Conservation (phyloP, 805 yeast species). For the Naumovozyma baii region DNA sequence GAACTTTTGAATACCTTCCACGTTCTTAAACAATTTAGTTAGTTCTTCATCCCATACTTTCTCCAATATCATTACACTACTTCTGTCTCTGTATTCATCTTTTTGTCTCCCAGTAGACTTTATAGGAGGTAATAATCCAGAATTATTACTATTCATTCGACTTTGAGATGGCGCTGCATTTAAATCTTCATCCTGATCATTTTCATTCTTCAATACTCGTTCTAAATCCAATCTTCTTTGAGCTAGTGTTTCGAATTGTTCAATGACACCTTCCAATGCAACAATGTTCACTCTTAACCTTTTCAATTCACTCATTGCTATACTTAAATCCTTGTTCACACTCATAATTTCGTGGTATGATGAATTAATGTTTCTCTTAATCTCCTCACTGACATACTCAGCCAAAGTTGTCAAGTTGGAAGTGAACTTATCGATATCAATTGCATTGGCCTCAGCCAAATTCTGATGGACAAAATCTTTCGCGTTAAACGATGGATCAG, state of each 20-base stretch:
- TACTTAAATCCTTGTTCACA: slow-evolving; percentile 49
- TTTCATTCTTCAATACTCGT: slow-evolving; percentile 12
- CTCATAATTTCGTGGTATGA: slow-evolving; percentile 54
- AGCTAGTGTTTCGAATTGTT: slow-evolving; percentile 53
- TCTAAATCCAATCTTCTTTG: slow-evolving; percentile 45
- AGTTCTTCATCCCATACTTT: slow-evolving; percentile 74
- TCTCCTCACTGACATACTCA: slow-evolving; percentile 43
- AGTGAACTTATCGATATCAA: slow-evolving; percentile 62
- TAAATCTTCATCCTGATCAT: background rate
- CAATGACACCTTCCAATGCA: slow-evolving; percentile 50
- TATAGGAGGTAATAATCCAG: slow-evolving; percentile 19
- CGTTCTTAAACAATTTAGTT: slow-evolving; percentile 61
- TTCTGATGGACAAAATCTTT: slow-evolving; percentile 39
- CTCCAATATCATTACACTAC: slow-evolving; percentile 62
- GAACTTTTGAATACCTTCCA: slow-evolving; percentile 82
- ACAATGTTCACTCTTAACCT: slow-evolving; percentile 49
- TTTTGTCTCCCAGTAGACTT: slow-evolving; percentile 4
- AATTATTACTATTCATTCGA: slow-evolving; percentile 1
- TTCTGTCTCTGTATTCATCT: slow-evolving; percentile 39
- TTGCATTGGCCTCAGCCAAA: slow-evolving; percentile 56
- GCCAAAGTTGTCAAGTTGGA: slow-evolving; percentile 43
- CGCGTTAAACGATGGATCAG: slow-evolving; percentile 39
- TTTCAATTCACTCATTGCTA: slow-evolving; percentile 57
- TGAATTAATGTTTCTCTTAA: slow-evolving; percentile 48
- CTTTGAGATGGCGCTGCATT: slow-evolving; percentile 3